These are phyloP conservation scores for Candida silvicultrix DNA, from an alignment of 805 yeast species.

Conservation along the genomic window DNA sequence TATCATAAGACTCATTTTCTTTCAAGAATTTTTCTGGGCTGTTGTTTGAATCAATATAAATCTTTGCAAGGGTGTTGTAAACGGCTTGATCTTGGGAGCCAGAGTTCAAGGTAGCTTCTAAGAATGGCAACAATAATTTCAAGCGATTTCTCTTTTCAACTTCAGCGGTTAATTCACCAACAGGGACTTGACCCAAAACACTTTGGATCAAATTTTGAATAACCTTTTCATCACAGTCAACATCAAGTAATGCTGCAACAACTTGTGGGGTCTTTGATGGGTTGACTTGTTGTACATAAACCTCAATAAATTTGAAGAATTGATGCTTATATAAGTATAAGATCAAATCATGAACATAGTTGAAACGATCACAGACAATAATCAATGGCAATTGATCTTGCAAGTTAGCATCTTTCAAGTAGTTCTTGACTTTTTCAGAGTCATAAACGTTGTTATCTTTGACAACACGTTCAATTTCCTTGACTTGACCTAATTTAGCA, in stretches of 20 bases:
- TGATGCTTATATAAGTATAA: constrained; percentile 92
- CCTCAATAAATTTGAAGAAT: constrained; percentile 94
- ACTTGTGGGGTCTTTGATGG: constrained; percentile 96
- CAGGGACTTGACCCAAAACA: constrained; percentile 92
- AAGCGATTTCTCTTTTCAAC: constrained; percentile 95
- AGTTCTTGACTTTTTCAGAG: constrained; percentile 96
- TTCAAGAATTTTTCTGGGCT: constrained; percentile 94
- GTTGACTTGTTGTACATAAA: constrained; percentile 95
- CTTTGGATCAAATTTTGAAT: constrained; percentile 76
- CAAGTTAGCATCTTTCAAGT: constrained; percentile 86
- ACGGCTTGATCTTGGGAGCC: constrained; percentile 90
- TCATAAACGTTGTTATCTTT: constrained; percentile 91
- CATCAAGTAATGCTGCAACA: constrained; percentile 91
- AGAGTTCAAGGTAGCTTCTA: constrained; percentile 79
- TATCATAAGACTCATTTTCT: constrained; percentile 85
- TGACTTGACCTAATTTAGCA: constrained; percentile 79
- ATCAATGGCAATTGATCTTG: constrained; percentile 96
- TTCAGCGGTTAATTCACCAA: constrained; percentile 81
- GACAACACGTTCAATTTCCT: constrained; percentile 93
- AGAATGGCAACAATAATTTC: constrained; percentile 85
- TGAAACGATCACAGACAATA: constrained; percentile 89
- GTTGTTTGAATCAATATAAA: constrained; percentile 95
- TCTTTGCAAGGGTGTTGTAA: constrained; percentile 92
- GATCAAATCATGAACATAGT: constrained; percentile 88
- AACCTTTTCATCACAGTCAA: constrained; percentile 90